phyloP scores from a whole-genome alignment of 2,329 filamentous ascomycete genomes.

The Cercospora sp. region DNA sequence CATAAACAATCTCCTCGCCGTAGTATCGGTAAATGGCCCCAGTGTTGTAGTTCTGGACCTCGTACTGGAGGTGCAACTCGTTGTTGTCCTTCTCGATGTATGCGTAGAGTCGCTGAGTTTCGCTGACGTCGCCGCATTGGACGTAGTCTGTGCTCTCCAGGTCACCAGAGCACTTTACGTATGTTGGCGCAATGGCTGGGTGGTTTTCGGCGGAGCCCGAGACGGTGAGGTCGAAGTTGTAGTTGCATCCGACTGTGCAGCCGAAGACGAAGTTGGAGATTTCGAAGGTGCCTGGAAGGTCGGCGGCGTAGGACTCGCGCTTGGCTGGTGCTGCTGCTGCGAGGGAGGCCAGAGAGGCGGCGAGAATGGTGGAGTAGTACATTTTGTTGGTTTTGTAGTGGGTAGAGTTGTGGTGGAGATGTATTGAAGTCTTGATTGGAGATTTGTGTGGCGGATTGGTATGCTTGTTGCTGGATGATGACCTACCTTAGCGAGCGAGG shows the following conservation, averaged over 20 bases:
- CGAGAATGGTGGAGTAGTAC: conserved; percentile 26
- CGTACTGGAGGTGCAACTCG: conserved; percentile 28
- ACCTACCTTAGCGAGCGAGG: not conserved
- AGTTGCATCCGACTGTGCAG: conserved; percentile 31
- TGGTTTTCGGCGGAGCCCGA: conserved; percentile 21
- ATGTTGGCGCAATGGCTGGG: conserved; percentile 20
- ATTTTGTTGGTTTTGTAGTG: conserved; percentile 22
- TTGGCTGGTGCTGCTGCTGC: conserved; percentile 21
- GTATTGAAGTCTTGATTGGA: not conserved
- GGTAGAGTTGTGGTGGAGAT: not conserved
- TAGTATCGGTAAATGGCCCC: conserved; percentile 21
- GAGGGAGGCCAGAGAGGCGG: conserved; percentile 25
- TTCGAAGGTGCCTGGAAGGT: conserved; percentile 23
- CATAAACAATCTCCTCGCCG: conserved; percentile 29
- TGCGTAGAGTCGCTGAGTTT: conserved; percentile 23
- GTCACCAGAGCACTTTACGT: conserved; percentile 26
- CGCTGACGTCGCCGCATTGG: conserved; percentile 26
- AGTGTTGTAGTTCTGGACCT: conserved; percentile 12
- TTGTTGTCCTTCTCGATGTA: conserved; percentile 29
- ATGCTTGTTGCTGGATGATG: conserved; percentile 4
- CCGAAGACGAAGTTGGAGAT: conserved; percentile 33
- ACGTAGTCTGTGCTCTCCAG: conserved; percentile 28
- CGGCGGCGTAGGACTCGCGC: not conserved
- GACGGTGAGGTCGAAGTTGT: conserved; percentile 28
- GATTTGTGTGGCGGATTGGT: not conserved